phyloP scores from a whole-genome alignment of 2,329 filamentous ascomycete genomes.

The Aaosphaeria arxii region DNA sequence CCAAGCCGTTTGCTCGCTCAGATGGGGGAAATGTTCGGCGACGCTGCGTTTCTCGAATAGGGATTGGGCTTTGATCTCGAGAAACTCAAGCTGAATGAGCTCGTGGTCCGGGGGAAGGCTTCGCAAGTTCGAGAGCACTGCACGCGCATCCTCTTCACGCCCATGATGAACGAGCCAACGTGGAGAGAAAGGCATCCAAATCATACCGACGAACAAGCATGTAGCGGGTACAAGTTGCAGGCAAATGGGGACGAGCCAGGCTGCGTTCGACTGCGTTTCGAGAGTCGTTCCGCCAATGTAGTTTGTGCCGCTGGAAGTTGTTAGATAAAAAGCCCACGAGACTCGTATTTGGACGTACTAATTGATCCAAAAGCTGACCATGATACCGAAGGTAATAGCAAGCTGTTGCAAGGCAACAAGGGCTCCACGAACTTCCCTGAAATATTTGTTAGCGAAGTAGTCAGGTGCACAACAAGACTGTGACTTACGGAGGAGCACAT shows the following conservation, averaged over 20 bases:
- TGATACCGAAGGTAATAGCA: constrained; percentile 26
- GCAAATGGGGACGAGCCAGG: not conserved
- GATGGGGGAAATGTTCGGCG: constrained; percentile 62
- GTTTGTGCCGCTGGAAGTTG: not conserved
- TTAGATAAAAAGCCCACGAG: not conserved
- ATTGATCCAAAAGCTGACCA: constrained; percentile 30
- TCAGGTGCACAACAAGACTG: not conserved
- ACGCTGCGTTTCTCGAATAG: constrained; percentile 69
- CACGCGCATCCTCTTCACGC: not conserved
- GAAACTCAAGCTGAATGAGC: constrained; percentile 66
- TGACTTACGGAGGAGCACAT: constrained; percentile 14
- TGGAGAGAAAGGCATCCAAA: constrained; percentile 2
- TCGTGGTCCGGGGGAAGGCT: constrained; percentile 58
- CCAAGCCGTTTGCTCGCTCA: constrained; percentile 48
- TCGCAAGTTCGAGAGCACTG: constrained; percentile 57
- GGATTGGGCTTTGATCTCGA: constrained; percentile 73
- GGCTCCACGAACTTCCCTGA: constrained; percentile 19
- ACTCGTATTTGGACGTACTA: constrained; percentile 1
- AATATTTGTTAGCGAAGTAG: not conserved
- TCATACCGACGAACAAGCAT: not conserved
- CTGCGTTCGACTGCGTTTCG: not conserved
- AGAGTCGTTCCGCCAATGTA: constrained; percentile 1
- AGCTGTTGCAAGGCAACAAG: constrained; percentile 29
- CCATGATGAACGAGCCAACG: constrained; percentile 2
- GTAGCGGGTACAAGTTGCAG: not conserved